Evolutionary conservation across 306 rosid species (phyloP), one percentile per base, ranked within the genome.

Genomic region (Malus sieversii): DNA sequence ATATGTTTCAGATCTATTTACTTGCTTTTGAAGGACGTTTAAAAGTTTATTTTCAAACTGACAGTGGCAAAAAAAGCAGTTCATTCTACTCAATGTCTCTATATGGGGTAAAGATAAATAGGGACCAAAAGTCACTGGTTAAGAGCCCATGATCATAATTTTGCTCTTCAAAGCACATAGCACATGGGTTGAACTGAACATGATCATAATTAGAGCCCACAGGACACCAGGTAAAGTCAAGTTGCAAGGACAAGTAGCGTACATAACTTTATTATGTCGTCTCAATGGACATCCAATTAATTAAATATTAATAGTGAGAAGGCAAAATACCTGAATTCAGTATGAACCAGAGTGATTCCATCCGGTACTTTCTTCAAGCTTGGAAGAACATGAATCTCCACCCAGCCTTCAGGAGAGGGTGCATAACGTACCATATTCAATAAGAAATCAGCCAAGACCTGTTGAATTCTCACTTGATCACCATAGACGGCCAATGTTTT

Each of bases 321-420:
- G 75, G 70, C 30, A 70, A 73, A 63, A 20, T 88, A 92, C 99
- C 99, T 90, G 93, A 96, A 92, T 82, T 96, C 99, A 32, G 87
- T 84, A 78, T 40, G 93, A 62, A 91, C 88, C 81, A 89, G 84
- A 66, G 89, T 83, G 69, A 74, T 83, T 22, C 81, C 87, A 25
- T 89, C 96, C 14, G 92, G 78, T 79, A 84, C 79, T 75, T 82
- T 90, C 82, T 88, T 90, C 77, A 92, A 76, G 86, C 84, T 87
- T 76, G 99, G 99, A 79, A 66, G 76, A 68, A 96, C 88, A 40
- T 79, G 97, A 87, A 92, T 88, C 86, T 92, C 99, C 73, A 96
- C 97, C 99, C 99, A 96, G 40, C 99, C 98, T 79, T 89, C 97
- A 0, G 95, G 89, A 80, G 97, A 87, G 45, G 97, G 96, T 19